Base-by-base conservation (phyloP, 2,329 filamentous ascomycete species). In the Nothopassalora personata region DNA sequence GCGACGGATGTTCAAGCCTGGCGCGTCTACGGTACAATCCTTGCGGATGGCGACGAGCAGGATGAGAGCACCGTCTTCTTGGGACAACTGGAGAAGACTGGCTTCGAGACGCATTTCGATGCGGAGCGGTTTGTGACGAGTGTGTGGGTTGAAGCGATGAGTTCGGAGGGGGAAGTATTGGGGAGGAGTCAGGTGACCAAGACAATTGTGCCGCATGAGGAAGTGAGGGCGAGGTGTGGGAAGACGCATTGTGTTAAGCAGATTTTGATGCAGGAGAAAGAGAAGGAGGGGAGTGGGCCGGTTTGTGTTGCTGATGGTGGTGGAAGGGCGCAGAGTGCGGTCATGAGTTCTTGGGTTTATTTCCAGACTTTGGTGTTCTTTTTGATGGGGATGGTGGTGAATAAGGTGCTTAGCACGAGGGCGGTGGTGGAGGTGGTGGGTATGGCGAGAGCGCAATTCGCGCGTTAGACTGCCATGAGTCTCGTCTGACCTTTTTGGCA, bases 61-160 rank as follows among this genome's bases (percentile, higher is more conserved):
- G 36, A 54, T 10, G 58, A 55, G 11, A 48, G 7, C 9, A 18
- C 1, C 9, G 1, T 51, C n/a, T 51, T 31, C n/a, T 15, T 51
- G 1, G 23, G 48, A 6, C 48, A 51, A 15, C 19, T 33, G 9
- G 33, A 51, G 8, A 33, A 31, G 27, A 51, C 48, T 18, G 48
- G 48, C 27, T 60, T 60, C 23, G 58, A 60, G 30, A 58, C 58
- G 15, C 46, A 47, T 13, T 51, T 60, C 23, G 50, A 51, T 9
- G 50, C 15, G 5, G 13, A 18, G 11, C 23, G 46, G 5, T 57
- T 54, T n/a, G 50, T 57, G 23, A 13, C 4, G 4, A 18, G n/a
- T 28, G 58, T 30, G 6, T 52, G 51, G 34, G 59, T 60, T n/a
- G 34, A 51, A 45, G 59, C 51, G 9, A 28, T 60, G 10, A 46